These are phyloP conservation scores for Musa beccarii DNA, from an alignment of 176 grass and related monocot species.

Conservation along the genomic window DNA sequence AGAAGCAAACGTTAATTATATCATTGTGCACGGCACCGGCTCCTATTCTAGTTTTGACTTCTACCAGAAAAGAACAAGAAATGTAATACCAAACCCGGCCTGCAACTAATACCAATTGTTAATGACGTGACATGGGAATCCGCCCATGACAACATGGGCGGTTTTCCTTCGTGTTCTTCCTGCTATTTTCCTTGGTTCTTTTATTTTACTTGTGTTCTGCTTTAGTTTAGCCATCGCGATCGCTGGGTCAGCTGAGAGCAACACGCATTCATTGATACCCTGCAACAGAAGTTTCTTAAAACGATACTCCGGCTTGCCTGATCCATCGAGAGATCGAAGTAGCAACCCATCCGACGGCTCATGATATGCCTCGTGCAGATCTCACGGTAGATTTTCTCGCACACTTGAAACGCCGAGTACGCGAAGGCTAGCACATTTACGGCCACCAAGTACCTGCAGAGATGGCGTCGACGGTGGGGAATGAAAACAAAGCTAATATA, in stretches of 20 bases:
- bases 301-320: constrained; percentile 40
- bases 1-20: no score
- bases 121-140: no score
- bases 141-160: no score
- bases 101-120: no score
- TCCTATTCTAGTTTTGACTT: no score
- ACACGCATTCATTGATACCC: not conserved
- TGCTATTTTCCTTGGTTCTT: no score
- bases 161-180: no score
- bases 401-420: constrained; percentile 63
- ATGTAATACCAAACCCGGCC: no score
- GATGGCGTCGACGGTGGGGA: not conserved
- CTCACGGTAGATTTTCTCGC: constrained; percentile 30
- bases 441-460: constrained; percentile 48
- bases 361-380: constrained; percentile 37
- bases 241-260: not conserved
- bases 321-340: constrained; percentile 66
- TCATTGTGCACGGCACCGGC: no score
- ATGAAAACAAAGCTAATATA: not conserved
- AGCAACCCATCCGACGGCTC: constrained; percentile 23
- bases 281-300: not conserved
- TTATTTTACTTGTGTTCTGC: no score
- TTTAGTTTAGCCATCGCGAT: no score
- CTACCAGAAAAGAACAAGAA: no score
- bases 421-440: constrained; percentile 52